Evolutionary conservation across 73 alveolate genomes (phyloP).

Genomic region (Uronychia setigera): DNA sequence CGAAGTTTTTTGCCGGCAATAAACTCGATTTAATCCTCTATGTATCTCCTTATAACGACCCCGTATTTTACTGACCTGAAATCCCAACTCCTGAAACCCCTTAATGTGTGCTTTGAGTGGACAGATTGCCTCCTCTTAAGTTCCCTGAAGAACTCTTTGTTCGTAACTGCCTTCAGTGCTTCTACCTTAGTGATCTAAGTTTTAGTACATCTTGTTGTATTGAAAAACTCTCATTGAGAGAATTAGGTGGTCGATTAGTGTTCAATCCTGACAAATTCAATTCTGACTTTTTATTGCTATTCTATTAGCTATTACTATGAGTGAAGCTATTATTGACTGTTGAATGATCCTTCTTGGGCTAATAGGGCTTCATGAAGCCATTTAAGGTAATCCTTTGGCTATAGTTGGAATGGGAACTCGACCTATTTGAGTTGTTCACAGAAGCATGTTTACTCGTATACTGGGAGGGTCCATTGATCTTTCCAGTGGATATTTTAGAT

Average conservation of each 20-base stretch:
- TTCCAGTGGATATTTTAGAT: neutral
- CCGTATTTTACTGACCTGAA: too few relatives aligned
- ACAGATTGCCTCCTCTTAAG: neutral
- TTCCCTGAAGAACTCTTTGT: constrained; percentile 1
- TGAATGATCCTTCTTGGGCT: neutral
- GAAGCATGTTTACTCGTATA: too few relatives aligned
- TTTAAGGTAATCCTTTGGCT: neutral
- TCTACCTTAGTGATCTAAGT: neutral
- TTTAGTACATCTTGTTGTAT: neutral
- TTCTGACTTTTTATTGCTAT: neutral
- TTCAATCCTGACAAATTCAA: neutral
- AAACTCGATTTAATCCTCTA: neutral
- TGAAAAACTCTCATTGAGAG: neutral
- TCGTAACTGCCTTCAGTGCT: neutral
- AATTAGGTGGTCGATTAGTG: neutral
- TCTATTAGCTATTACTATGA: neutral
- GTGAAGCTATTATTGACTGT: neutral
- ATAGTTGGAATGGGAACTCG: too few relatives aligned
- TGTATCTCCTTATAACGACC: neutral
- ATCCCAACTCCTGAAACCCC: too few relatives aligned
- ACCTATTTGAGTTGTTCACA: too few relatives aligned
- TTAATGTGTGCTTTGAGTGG: too few relatives aligned
- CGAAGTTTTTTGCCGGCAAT: neutral
- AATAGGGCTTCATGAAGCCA: neutral
- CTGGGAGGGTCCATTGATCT: neutral